phyloP scores from a whole-genome alignment of 192 early-diverging fungal genomes.

The Backusella mclennaniae region DNA sequence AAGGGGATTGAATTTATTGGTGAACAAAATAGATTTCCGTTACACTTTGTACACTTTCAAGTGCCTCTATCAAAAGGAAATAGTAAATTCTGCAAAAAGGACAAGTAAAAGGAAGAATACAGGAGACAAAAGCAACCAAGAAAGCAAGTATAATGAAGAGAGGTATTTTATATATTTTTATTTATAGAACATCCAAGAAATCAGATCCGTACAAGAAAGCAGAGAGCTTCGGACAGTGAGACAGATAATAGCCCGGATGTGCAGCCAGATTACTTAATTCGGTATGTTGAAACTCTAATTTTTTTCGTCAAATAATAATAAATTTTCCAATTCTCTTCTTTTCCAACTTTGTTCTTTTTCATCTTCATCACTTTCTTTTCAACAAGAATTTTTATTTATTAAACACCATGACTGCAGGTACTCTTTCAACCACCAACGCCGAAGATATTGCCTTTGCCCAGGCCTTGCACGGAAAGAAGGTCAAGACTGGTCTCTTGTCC shows the following conservation, averaged over 20 bases:
- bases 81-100: background rate
- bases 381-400: conserved; percentile 12
- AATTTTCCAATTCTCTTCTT: background rate
- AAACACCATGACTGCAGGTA: conserved; percentile 19
- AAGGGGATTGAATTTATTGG: background rate
- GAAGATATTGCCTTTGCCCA: conserved; percentile 55
- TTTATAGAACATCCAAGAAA: background rate
- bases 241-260: conserved; percentile 12
- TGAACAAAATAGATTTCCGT: background rate
- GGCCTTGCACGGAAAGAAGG: conserved; percentile 50
- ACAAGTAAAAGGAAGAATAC: background rate
- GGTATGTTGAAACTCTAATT: background rate
- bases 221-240: conserved; percentile 1
- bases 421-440: conserved; percentile 34
- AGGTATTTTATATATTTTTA: background rate
- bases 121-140: background rate
- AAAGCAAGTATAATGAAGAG: background rate
- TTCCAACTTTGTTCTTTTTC: background rate
- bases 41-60: background rate
- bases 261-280: conserved; percentile 12
- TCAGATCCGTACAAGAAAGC: background rate
- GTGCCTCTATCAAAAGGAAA: background rate
- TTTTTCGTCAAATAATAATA: background rate
- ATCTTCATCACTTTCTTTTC: conserved; percentile 4
- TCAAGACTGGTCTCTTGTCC: conserved; percentile 39